Conservation (phyloP, 345 rosid species). For the Barbarea vulgaris region DNA sequence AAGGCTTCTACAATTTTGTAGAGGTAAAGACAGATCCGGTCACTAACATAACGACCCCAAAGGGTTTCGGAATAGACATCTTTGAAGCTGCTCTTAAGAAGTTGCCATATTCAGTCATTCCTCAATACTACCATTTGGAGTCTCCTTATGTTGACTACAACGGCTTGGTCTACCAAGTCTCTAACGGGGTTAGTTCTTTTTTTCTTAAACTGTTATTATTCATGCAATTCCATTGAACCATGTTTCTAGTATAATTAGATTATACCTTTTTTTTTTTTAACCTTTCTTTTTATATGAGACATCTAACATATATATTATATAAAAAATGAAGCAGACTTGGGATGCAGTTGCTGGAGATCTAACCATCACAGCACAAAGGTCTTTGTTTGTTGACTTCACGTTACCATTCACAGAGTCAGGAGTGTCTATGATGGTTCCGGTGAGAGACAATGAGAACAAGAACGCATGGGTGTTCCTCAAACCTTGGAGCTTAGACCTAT, state of each 20-base stretch:
- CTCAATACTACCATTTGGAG: conserved; percentile 22
- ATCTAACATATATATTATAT: not conserved
- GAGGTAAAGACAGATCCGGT: not conserved
- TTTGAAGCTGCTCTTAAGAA: conserved; percentile 35
- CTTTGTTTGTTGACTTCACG: conserved; percentile 60
- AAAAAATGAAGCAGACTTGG: conserved; percentile 38
- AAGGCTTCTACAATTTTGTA: conserved; percentile 40
- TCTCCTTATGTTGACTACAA: conserved; percentile 32
- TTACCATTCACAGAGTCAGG: conserved; percentile 73
- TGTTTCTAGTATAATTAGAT: not conserved
- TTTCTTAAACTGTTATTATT: too few species aligned
- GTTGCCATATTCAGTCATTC: conserved; percentile 38
- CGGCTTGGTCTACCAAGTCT: conserved; percentile 43
- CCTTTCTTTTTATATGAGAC: not conserved
- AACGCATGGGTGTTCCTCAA: conserved; percentile 68
- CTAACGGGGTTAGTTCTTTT: conserved; percentile 42
- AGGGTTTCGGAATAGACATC: conserved; percentile 42
- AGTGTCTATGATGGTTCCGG: conserved; percentile 67
- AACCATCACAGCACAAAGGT: conserved; percentile 56
- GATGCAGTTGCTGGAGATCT: conserved; percentile 72
- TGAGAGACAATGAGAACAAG: conserved; percentile 42
- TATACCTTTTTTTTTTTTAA: too few species aligned
- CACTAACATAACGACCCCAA: not conserved
- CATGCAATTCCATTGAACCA: not conserved
- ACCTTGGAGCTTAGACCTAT: conserved; percentile 66